phyloP scores from a whole-genome alignment of 2,329 filamentous ascomycete genomes.

The Penicillium sumatraense region DNA sequence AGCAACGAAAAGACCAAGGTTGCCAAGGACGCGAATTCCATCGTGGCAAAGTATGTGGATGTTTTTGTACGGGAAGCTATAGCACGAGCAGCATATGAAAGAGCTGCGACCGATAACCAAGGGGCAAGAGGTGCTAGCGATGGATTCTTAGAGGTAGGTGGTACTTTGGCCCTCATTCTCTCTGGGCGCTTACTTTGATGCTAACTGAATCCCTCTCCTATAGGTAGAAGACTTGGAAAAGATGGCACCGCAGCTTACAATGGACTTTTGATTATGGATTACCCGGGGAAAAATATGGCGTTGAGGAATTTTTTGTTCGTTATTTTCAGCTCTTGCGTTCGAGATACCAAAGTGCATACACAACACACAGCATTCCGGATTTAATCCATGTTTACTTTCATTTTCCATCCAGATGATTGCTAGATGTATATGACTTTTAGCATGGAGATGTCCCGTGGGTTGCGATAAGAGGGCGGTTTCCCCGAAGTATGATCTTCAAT shows the following conservation, averaged over 20 bases:
- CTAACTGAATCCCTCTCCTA: conserved; percentile 2
- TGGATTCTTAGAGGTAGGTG: conserved; percentile 73
- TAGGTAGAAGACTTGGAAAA: conserved; percentile 90
- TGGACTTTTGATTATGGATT: conserved; percentile 69
- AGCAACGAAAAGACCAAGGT: conserved; percentile 71
- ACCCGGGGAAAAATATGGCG: not conserved
- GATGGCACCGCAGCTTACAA: conserved; percentile 78
- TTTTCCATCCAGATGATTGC: not conserved
- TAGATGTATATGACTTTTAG: conserved; percentile 22
- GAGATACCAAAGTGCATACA: conserved; percentile 28
- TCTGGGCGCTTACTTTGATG: conserved; percentile 1
- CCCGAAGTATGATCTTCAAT: conserved; percentile 27
- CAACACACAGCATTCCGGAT: not conserved
- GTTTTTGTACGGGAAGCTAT: conserved; percentile 89
- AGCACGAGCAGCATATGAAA: conserved; percentile 75
- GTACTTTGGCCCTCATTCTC: not conserved
- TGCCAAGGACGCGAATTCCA: conserved; percentile 74
- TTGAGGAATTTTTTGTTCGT: conserved; percentile 10
- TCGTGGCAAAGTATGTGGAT: conserved; percentile 85
- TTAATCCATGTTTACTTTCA: not conserved
- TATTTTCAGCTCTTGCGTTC: conserved; percentile 15
- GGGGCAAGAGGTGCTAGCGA: conserved; percentile 45
- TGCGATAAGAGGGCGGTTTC: conserved; percentile 24
- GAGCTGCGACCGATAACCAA: conserved; percentile 50
- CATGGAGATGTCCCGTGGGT: conserved; percentile 28